phyloP scores from a whole-genome alignment of 2,329 filamentous ascomycete genomes.

The Fusarium chaquense region DNA sequence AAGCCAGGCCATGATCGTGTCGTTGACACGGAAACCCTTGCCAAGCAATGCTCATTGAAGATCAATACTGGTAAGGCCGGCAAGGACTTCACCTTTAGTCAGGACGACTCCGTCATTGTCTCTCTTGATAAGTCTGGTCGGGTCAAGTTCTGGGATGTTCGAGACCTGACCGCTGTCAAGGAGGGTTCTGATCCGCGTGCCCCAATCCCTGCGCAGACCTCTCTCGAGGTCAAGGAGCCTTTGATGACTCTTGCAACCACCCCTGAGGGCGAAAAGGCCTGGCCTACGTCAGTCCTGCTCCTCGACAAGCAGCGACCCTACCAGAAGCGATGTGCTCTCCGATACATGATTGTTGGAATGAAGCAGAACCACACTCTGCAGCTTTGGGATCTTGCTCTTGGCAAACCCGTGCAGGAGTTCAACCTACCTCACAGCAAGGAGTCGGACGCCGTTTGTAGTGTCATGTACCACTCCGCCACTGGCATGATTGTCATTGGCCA shows the following conservation, averaged over 20 bases:
- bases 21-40: slow-evolving; percentile 88
- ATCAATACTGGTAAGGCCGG: slow-evolving; percentile 98
- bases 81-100: slow-evolving; percentile 98
- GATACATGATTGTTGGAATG: slow-evolving; percentile 97
- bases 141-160: slow-evolving; percentile 98
- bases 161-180: slow-evolving; percentile 73
- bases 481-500: slow-evolving; percentile 96
- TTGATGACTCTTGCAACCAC: slow-evolving; percentile 89
- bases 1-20: slow-evolving; percentile 73
- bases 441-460: slow-evolving; percentile 96
- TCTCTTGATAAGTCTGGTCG: slow-evolving; percentile 97
- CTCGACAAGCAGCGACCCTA: slow-evolving; percentile 97
- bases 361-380: slow-evolving; percentile 99
- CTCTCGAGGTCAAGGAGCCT: slow-evolving; percentile 85
- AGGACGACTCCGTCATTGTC: slow-evolving; percentile 93
- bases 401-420: slow-evolving; percentile 96
- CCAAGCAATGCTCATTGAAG: slow-evolving; percentile 87
- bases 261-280: slow-evolving; percentile 90
- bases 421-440: slow-evolving; percentile 96
- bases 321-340: slow-evolving; percentile 86
- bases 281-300: slow-evolving; percentile 95
- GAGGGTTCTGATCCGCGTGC: slow-evolving; percentile 64
- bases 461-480: slow-evolving; percentile 91
- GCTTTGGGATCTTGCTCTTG: slow-evolving; percentile 95
- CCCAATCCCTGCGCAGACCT: slow-evolving; percentile 66